phyloP scores from a whole-genome alignment of 805 yeast genomes.

The Middelhovenomyces tepae region DNA sequence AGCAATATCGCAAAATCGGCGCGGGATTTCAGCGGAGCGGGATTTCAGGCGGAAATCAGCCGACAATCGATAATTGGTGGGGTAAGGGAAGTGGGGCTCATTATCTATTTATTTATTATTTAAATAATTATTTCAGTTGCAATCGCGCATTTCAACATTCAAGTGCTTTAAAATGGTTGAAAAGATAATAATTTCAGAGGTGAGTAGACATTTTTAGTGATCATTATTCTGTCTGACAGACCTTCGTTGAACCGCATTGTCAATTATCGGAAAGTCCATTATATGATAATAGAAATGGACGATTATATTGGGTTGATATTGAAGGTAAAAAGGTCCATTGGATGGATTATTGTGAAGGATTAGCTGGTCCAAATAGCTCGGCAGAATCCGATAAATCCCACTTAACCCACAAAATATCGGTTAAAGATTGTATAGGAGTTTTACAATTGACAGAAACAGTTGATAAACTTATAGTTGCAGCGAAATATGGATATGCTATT shows the following conservation, averaged over 20 bases:
- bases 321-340: conserved; percentile 16
- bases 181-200: no score
- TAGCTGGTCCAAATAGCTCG: conserved; percentile 21
- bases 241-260: conserved; percentile 16
- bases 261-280: conserved; percentile 27
- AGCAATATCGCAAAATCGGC: no score
- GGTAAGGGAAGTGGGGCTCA: no score
- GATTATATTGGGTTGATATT: conserved; percentile 27
- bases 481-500: conserved; percentile 53
- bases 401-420: conserved; percentile 30
- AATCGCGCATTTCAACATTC: no score
- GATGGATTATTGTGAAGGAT: conserved; percentile 14
- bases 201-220: no score
- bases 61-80: no score
- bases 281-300: conserved; percentile 22
- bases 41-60: no score
- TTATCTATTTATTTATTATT: no score
- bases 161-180: no score
- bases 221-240: no score
- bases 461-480: conserved; percentile 50
- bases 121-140: no score
- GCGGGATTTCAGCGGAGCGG: no score
- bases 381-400: conserved; percentile 19
- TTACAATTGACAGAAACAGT: conserved; percentile 52
- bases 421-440: conserved; percentile 54